Base-by-base conservation (phyloP, 2,329 filamentous ascomycete genomes). In the Calonectria naviculata region DNA sequence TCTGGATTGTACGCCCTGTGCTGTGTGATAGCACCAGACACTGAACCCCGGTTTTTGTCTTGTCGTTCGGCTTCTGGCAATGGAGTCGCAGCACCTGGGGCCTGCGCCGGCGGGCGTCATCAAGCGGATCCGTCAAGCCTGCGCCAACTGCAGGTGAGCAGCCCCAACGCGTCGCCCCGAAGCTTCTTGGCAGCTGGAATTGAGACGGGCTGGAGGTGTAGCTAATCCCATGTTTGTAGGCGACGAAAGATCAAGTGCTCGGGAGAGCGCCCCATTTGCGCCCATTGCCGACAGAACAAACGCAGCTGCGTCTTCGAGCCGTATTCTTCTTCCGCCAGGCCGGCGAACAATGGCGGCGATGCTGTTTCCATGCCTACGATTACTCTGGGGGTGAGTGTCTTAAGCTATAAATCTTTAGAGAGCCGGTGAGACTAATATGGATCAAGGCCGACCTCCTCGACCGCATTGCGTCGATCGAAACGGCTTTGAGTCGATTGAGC, bases 181-280 rank as follows among this genome's bases (percentile, higher is more conserved):
- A 44, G 19, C 41, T 44, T 24, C n/a, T 3, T 5, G 52, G 21
- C 13, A 26, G 31, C 31, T 38, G 52, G 34, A 9, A 19, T 56
- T 34, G 52, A 36, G 10, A 38, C 19, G 34, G 1, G 38, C 26
- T 68, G 28, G 46, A 15, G 46, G n/a, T 36, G 49, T 44, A 38
- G 52, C 67, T 21, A 34, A 58, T 41, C 26, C 19, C 19, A 2
- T 24, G 26, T 21, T 60, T 21, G 9, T 19, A 71, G 70, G 13
- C 69, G 70, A 49, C 71, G 71, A 58, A 73, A 73, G 63, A 61
- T 72, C 24, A 73, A 73, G 52, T 73, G 71, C 62, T 73, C 71
- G 8, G 71, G 71, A 10, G 69, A 73, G 13, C 69, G 69, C 17
- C 71, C 71, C 19, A 65, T 67, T 8, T 73, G 71, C 58, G 49